Percentiles rank a stretch among this genome's conserved stretches.
phyloP scores from a whole-genome alignment of 2,329 filamentous ascomycete genomes.

The Emydomyces testavorans region DNA sequence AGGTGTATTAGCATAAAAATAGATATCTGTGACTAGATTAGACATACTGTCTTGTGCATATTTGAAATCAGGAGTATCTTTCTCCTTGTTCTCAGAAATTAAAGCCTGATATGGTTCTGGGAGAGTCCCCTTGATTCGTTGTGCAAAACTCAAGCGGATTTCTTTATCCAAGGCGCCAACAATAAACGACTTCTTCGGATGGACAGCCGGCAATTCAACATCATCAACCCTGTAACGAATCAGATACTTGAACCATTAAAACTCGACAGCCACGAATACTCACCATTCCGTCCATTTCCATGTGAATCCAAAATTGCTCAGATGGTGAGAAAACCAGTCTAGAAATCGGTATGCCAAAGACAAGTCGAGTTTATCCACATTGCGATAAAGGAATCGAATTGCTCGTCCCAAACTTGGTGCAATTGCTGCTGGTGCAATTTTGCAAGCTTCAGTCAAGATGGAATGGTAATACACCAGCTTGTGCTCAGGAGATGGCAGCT shows the following conservation, averaged over 20 bases:
- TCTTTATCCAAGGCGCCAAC: constrained; percentile 87
- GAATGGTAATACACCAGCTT: constrained; percentile 96
- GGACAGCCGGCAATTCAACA: constrained; percentile 59
- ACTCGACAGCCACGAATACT: constrained; percentile 19
- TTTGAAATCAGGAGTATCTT: constrained; percentile 93
- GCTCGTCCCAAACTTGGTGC: constrained; percentile 86
- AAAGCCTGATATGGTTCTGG: constrained; percentile 70
- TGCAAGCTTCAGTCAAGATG: constrained; percentile 87
- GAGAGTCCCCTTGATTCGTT: constrained; percentile 86
- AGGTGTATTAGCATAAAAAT: constrained; percentile 14
- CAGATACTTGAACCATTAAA: neutral
- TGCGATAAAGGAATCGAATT: constrained; percentile 82
- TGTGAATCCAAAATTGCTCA: constrained; percentile 97
- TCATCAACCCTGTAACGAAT: constrained; percentile 54
- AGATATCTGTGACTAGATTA: neutral
- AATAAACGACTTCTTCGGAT: constrained; percentile 91
- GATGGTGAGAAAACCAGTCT: constrained; percentile 95
- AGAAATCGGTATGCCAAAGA: constrained; percentile 79
- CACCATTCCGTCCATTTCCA: constrained; percentile 99
- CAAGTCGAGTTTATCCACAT: constrained; percentile 69
- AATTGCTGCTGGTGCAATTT: constrained; percentile 90
- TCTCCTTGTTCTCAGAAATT: constrained; percentile 78
- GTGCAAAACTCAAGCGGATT: constrained; percentile 89
- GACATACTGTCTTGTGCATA: constrained; percentile 61
- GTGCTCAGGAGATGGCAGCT: constrained; percentile 75